Percentiles rank a stretch among this genome's conserved stretches.
These are phyloP conservation scores for Ceratocystis harringtonii DNA, from an alignment of 2,329 filamentous ascomycete species.

Conservation along the genomic window DNA sequence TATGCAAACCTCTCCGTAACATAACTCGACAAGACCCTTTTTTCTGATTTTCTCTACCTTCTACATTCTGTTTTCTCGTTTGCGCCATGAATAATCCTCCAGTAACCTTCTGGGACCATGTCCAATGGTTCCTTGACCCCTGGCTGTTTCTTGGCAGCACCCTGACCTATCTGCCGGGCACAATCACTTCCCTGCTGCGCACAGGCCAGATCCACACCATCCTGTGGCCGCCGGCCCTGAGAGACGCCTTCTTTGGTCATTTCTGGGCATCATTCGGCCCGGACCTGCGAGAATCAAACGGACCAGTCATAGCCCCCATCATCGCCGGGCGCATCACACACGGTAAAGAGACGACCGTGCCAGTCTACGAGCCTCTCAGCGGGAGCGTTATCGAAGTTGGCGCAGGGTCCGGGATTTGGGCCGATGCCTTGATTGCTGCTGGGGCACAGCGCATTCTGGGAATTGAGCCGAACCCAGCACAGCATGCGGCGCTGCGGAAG, in stretches of 20 bases:
- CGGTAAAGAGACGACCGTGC: conserved; percentile 26
- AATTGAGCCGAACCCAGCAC: conserved; percentile 46
- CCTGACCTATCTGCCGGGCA: conserved; percentile 35
- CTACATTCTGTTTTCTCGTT: not conserved
- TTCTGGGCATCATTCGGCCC: conserved; percentile 47
- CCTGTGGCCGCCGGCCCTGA: conserved; percentile 29
- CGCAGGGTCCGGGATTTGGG: conserved; percentile 46
- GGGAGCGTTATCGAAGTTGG: conserved; percentile 48
- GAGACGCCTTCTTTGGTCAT: conserved; percentile 40
- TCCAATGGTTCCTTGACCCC: conserved; percentile 30
- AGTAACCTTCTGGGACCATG: conserved; percentile 7
- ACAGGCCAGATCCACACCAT: conserved; percentile 26
- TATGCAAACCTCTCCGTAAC: not conserved
- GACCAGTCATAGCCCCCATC: conserved; percentile 35
- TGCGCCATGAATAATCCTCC: conserved; percentile 10
- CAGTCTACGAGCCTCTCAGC: conserved; percentile 27
- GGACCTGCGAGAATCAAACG: conserved; percentile 29
- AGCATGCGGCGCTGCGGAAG: conserved; percentile 33
- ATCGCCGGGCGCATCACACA: conserved; percentile 34
- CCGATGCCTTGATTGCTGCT: conserved; percentile 33
- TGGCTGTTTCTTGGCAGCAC: conserved; percentile 39
- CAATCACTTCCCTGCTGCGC: conserved; percentile 31
- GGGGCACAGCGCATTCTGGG: conserved; percentile 37
- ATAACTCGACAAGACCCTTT: too few relatives aligned
- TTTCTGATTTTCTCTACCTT: not conserved